Evolutionary conservation across 306 rosid species (phyloP), one percentile per base, ranked within the genome.

Genomic region (Begonia peltatifolia): DNA sequence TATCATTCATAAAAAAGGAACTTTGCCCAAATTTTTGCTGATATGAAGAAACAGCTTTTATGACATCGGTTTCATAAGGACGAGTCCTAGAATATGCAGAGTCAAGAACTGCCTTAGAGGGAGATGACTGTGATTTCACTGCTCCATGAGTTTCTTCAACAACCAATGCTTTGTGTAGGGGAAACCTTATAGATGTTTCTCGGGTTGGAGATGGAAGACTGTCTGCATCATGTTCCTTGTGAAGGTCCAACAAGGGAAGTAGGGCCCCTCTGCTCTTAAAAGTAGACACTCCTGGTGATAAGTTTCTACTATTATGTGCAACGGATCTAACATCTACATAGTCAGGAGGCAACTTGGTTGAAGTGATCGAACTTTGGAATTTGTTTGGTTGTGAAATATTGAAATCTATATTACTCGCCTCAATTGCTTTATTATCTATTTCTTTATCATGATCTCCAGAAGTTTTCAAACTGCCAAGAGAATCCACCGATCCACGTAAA

Each of bases 201-300:
- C 88, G 78, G 3, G 99, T 92, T 30, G 99, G 99, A 12, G 99
- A 92, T 16, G 99, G 99, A 58, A 92, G 85, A 71, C 96, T 83
- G 74, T 92, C 99, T 38, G 23, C 74, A 66, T 92, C 99, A 54
- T 92, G 99, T 63, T 83, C 96, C 80, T 81, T 85, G 73, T 92
- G 99, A 68, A 87, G 92, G 70, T 92, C 99, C 23, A 92, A 68
- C 61, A 92, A 71, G 44, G 99, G 99, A 15, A 86, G 78, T 61
- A 77, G 68, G 52, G 63, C 13, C 41, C 86, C 92, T 63, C 92
- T 83, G 57, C 82, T 64, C 79, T 73, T 86, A 13, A 71, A 35
- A 68, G 60, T 76, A 67, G 75, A 68, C 41, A 64, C 74, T 47
- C 79, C 84, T 63, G 77, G 42, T 42, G 25, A 67, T 41, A 58